Evolutionary conservation across 805 yeast species (phyloP).

Genomic region (Candida tammaniensis): DNA sequence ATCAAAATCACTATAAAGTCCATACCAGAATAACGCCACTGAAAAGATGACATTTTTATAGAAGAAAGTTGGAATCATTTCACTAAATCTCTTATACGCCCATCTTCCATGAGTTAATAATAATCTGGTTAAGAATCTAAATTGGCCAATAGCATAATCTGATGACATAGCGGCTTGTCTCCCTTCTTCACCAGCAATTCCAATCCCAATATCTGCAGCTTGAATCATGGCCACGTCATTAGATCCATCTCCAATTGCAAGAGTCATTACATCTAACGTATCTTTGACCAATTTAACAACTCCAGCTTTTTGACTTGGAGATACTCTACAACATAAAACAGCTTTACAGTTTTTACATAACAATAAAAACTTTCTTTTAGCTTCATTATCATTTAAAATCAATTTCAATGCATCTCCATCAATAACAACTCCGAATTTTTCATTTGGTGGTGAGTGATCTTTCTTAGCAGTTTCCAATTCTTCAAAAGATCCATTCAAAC

Average conservation of each 20-base stretch:
- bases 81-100: slow-evolving; percentile 79
- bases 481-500: slow-evolving; percentile 55
- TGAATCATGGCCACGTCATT: slow-evolving; percentile 92
- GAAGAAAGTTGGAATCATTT: slow-evolving; percentile 81
- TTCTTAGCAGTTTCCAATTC: slow-evolving; percentile 53
- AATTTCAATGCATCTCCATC: slow-evolving; percentile 75
- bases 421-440: slow-evolving; percentile 65
- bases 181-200: slow-evolving; percentile 92
- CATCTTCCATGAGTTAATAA: slow-evolving; percentile 80
- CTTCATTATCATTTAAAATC: slow-evolving; percentile 35
- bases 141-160: slow-evolving; percentile 83
- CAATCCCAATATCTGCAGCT: slow-evolving; percentile 84
- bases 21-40: slow-evolving; percentile 75
- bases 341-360: slow-evolving; percentile 79
- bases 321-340: slow-evolving; percentile 82
- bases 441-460: slow-evolving; percentile 65
- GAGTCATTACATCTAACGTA: slow-evolving; percentile 73
- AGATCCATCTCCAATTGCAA: slow-evolving; percentile 87
- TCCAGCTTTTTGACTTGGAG: slow-evolving; percentile 85
- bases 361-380: slow-evolving; percentile 58
- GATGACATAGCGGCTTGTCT: slow-evolving; percentile 87
- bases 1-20: slow-evolving; percentile 70
- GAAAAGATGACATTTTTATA: slow-evolving; percentile 77
- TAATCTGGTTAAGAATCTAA: slow-evolving; percentile 65
- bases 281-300: slow-evolving; percentile 78